phyloP scores from a whole-genome alignment of 495 filamentous ascomycete genomes.

The Hypoxylon intermedium region DNA sequence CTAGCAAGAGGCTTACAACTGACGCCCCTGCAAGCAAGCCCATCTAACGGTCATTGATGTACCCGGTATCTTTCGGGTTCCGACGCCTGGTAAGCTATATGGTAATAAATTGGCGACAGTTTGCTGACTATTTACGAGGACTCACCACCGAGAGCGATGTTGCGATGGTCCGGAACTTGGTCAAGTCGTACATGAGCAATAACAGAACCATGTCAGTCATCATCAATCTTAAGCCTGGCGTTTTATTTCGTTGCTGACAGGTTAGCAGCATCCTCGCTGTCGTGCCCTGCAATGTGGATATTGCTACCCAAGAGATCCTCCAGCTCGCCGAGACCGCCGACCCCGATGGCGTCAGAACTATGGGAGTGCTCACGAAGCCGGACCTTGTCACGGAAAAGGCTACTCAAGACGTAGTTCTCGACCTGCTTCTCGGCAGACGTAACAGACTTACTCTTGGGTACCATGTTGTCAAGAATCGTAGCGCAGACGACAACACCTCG shows the following conservation, averaged over 20 bases:
- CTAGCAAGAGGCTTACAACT: no score
- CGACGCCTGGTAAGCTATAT: constrained; percentile 28
- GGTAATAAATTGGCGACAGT: neutral
- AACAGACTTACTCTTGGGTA: constrained; percentile 60
- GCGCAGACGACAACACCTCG: constrained; percentile 44
- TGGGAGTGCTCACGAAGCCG: constrained; percentile 68
- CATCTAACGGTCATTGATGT: constrained; percentile 65
- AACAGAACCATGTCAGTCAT: constrained; percentile 63
- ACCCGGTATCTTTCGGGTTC: constrained; percentile 62
- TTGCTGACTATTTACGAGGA: constrained; percentile 36
- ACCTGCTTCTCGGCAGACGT: constrained; percentile 55
- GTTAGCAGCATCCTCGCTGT: constrained; percentile 66
- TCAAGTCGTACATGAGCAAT: constrained; percentile 59
- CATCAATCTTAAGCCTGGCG: constrained; percentile 63
- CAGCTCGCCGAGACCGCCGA: constrained; percentile 59
- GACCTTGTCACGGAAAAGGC: constrained; percentile 61
- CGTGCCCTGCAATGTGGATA: constrained; percentile 65
- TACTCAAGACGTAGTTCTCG: constrained; percentile 49
- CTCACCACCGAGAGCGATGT: constrained; percentile 57
- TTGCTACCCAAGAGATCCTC: constrained; percentile 68
- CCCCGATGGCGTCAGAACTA: constrained; percentile 56
- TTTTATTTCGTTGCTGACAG: constrained; percentile 64
- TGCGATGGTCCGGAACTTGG: constrained; percentile 57
- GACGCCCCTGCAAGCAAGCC: constrained; percentile 23
- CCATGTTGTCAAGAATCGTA: constrained; percentile 62